These are phyloP conservation scores for Eragrostis curvula DNA, from an alignment of 176 grass and related monocot genomes.

Conservation along the genomic window DNA sequence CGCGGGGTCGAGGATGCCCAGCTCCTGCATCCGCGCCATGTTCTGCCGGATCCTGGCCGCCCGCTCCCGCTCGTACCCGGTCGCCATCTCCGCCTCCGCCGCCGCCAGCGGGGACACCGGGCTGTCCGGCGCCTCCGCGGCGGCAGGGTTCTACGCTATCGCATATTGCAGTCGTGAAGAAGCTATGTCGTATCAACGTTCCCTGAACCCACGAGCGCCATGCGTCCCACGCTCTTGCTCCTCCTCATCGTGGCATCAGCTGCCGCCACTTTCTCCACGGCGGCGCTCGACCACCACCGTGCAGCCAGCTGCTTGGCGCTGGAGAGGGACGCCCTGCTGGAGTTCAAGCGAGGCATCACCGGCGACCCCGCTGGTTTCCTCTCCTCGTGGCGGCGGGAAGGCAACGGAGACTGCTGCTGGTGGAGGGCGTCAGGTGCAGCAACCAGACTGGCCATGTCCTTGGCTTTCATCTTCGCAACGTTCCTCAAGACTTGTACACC, in stretches of 20 bases:
- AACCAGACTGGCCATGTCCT: slow-evolving; percentile 25
- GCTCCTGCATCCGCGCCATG: slow-evolving; percentile 73
- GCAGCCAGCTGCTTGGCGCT: neutral
- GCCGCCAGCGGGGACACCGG: slow-evolving; percentile 4
- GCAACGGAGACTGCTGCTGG: slow-evolving; percentile 19
- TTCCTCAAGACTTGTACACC: neutral
- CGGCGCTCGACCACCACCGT: neutral
- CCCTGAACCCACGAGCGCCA: too few species aligned
- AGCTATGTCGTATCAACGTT: too few species aligned
- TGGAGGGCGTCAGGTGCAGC: slow-evolving; percentile 49
- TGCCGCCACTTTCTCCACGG: too few species aligned
- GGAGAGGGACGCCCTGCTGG: slow-evolving; percentile 28
- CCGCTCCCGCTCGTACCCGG: slow-evolving; percentile 59
- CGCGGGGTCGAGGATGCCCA: slow-evolving; percentile 70
- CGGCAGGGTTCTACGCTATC: neutral
- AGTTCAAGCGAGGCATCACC: slow-evolving; percentile 39
- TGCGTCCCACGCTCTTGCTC: too few species aligned
- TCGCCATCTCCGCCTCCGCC: neutral
- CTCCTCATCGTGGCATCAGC: too few species aligned
- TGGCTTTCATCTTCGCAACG: slow-evolving; percentile 10
- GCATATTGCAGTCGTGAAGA: too few species aligned
- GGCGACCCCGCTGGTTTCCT: slow-evolving; percentile 10
- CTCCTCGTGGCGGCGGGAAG: slow-evolving; percentile 20
- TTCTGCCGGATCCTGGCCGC: slow-evolving; percentile 78
- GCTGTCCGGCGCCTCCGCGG: slow-evolving; percentile 8